phyloP scores from a whole-genome alignment of 2,329 filamentous ascomycete species.

The Stemphylium vesicarium region DNA sequence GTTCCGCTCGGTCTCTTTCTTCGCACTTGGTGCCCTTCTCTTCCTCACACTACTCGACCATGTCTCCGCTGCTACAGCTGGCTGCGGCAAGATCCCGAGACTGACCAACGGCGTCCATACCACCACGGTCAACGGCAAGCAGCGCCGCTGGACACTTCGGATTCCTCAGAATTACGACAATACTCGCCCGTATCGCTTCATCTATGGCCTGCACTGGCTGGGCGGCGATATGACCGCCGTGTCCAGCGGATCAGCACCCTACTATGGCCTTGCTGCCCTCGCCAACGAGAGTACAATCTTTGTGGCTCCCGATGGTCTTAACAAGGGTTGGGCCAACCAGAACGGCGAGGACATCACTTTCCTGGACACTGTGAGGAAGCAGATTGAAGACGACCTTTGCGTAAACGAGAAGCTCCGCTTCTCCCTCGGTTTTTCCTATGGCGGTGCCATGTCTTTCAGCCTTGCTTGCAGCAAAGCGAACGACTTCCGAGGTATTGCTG shows the following conservation, averaged over 20 bases:
- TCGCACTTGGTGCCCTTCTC: slow-evolving; percentile 13
- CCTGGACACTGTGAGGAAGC: slow-evolving; percentile 49
- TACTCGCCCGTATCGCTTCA: slow-evolving; percentile 49
- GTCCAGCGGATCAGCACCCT: slow-evolving; percentile 36
- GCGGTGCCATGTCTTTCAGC: slow-evolving; percentile 53
- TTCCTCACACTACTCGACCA: slow-evolving; percentile 12
- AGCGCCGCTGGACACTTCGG: slow-evolving; percentile 21
- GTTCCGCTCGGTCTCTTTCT: slow-evolving; percentile 15
- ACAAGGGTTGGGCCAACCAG: slow-evolving; percentile 52
- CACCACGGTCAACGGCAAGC: slow-evolving; percentile 30
- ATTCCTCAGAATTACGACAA: slow-evolving; percentile 52
- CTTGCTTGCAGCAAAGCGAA: slow-evolving; percentile 52
- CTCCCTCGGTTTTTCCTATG: slow-evolving; percentile 56
- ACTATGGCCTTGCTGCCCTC: slow-evolving; percentile 51
- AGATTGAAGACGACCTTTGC: slow-evolving; percentile 51
- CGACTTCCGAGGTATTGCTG: slow-evolving; percentile 50
- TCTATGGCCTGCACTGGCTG: slow-evolving; percentile 54
- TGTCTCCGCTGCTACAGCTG: slow-evolving; percentile 12
- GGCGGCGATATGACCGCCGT: slow-evolving; percentile 49
- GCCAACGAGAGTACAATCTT: slow-evolving; percentile 51
- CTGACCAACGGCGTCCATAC: slow-evolving; percentile 17
- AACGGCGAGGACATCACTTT: slow-evolving; percentile 53
- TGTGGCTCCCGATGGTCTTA: slow-evolving; percentile 52
- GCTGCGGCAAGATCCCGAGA: slow-evolving; percentile 23
- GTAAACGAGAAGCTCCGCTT: slow-evolving; percentile 53